Evolutionary conservation across 2,329 filamentous ascomycete genomes (phyloP), one percentile per base, ranked within the genome.

Genomic region (Pseudomassariella vexata): DNA sequence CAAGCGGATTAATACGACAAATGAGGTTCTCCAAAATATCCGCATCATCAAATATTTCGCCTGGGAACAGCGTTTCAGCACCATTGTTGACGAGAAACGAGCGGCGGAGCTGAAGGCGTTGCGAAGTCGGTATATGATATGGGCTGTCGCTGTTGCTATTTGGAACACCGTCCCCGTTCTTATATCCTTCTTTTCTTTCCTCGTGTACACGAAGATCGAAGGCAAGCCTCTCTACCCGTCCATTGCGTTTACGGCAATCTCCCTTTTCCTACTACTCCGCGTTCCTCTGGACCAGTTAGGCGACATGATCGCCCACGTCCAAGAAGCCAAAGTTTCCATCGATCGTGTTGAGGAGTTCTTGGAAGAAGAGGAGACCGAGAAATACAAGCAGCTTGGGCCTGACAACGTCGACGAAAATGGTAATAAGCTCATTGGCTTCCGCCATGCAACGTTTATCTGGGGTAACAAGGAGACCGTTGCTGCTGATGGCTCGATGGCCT

Each of bases 1-100:
- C 60, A 92, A 92, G 52, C 81, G 92, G 32, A 96, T 98, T 41
- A 86, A 95, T 53, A 83, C 88, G 5, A 98, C 92, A 5, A 98
- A 98, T 55, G 92, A 98, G 59, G 85, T 96, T 6, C 68, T 98
- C 18, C 89, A 94, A 53, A 98, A 96, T 49, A 96, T 98, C 44
- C 80, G 92, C 31, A 95, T 98, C 55, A 96, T 98, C 74, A 98
- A 98, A 56, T 98, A 92, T 59, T 98, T 98, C 55, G 90, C 92
- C 0, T 98, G 92, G 92, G 92, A 98, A 57, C 79, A 88, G 47
- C 83, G 90, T 3, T 98, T 95, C 55, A 77, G 85, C 36, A 75
- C 77, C 15, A 79, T 86, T 34, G 87, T 98, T 20, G 84, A 94
- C 39, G 90, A 95, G 56, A 95, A 95, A 63, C 79, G 92, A 40